Percentiles rank a stretch among this genome's conserved stretches.
Conservation (phyloP, 163 green algal genomes). For the Trebouxiophyceae sp. region DNA sequence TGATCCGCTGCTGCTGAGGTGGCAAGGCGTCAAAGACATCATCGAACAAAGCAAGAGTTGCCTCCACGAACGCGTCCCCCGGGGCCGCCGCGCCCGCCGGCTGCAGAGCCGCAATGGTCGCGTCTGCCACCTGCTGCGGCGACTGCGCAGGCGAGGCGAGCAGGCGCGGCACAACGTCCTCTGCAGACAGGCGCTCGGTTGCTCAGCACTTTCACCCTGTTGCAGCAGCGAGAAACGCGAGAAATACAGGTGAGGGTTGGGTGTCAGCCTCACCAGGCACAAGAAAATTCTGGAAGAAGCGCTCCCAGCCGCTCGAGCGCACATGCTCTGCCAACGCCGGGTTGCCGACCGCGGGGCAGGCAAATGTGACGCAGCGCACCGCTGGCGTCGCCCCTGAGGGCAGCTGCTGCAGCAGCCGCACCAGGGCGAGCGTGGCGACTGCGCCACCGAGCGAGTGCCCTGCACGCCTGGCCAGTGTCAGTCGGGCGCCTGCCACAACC, state of each 20-base stretch:
- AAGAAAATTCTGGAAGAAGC: conserved; percentile 53
- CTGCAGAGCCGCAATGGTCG: neutral
- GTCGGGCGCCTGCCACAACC: too few relatives aligned
- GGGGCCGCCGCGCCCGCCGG: too few relatives aligned
- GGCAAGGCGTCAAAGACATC: too few relatives aligned
- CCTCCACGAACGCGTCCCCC: too few relatives aligned
- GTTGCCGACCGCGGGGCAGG: conserved; percentile 71
- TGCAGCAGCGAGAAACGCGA: too few relatives aligned
- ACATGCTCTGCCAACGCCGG: conserved; percentile 46
- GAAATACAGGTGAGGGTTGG: too few relatives aligned
- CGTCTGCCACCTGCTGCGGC: neutral
- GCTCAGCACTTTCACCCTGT: neutral
- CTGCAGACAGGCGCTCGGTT: conserved; percentile 3
- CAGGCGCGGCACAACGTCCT: conserved; percentile 14
- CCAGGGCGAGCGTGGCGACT: conserved; percentile 54
- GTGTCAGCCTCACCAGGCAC: conserved; percentile 55
- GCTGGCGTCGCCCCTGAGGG: conserved; percentile 5
- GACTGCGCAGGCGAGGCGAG: neutral
- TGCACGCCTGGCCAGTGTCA: conserved; percentile 8
- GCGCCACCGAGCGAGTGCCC: conserved; percentile 49
- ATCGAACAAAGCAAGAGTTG: too few relatives aligned
- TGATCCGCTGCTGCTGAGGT: too few relatives aligned
- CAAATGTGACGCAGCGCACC: conserved; percentile 57
- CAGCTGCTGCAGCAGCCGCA: conserved; percentile 50
- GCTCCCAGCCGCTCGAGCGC: conserved; percentile 41